A percentile compares a stretch with the other conserved stretches of the same genome.
phyloP scores from a whole-genome alignment of 2,329 filamentous ascomycete species.

The Xylaria sp. region DNA sequence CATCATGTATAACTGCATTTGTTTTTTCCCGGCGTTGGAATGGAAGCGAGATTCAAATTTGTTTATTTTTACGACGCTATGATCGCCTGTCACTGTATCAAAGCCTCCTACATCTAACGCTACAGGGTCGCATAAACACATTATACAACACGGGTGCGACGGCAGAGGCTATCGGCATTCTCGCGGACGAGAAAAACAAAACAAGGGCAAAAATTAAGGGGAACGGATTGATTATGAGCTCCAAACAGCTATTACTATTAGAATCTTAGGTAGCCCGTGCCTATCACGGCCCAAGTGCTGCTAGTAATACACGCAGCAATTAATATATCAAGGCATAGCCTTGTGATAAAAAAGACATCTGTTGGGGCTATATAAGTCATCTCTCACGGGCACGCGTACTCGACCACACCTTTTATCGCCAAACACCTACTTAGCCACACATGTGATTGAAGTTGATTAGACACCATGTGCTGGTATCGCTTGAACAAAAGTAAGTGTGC shows the following conservation, averaged over 20 bases:
- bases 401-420: too few relatives aligned
- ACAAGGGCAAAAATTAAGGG: constrained; percentile 18
- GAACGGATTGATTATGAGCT: constrained; percentile 17
- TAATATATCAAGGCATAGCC: constrained; percentile 5
- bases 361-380: background rate
- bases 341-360: constrained; percentile 25
- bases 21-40: constrained; percentile 32
- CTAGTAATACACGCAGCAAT: constrained; percentile 1
- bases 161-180: constrained; percentile 24
- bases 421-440: background rate
- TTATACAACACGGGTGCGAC: constrained; percentile 22
- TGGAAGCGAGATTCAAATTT: constrained; percentile 28
- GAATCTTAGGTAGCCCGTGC: constrained; percentile 10
- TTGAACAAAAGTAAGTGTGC: background rate
- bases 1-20: constrained; percentile 35
- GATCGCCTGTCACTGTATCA: constrained; percentile 34
- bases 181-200: constrained; percentile 30
- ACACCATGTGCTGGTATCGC: background rate
- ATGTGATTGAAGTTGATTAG: background rate
- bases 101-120: constrained; percentile 26
- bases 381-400: too few relatives aligned
- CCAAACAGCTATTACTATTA: constrained; percentile 25
- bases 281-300: constrained; percentile 2
- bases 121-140: constrained; percentile 26
- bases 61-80: constrained; percentile 32